A percentile compares a stretch with the other conserved stretches of the same genome.
Evolutionary conservation across 441 rosid genomes (phyloP).

Genomic region (Hypseocharis bilobata): DNA sequence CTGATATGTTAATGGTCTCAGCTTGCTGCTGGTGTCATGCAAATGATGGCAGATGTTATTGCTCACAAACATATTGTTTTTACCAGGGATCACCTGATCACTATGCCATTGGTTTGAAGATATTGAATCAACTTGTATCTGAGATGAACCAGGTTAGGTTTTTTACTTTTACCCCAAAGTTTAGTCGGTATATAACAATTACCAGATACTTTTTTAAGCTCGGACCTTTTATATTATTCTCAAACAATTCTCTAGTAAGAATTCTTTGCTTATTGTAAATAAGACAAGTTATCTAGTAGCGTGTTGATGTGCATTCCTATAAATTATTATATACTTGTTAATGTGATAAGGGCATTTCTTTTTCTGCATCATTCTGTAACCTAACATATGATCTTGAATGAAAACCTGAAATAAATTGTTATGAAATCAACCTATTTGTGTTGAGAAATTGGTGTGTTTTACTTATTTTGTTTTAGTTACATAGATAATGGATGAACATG

Average conservation of each 20-base stretch:
- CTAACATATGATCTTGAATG: neutral
- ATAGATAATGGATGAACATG: neutral
- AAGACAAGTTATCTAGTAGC: neutral
- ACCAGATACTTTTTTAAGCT: neutral
- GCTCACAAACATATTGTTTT: conserved; percentile 13
- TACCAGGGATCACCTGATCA: conserved; percentile 62
- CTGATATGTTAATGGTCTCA: neutral
- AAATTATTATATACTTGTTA: neutral
- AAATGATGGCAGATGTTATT: conserved; percentile 15
- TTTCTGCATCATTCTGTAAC: neutral
- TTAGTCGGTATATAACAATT: neutral
- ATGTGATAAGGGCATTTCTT: neutral
- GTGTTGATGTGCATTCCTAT: neutral
- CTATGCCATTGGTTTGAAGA: conserved; percentile 86
- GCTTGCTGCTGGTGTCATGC: neutral
- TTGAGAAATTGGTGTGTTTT: neutral
- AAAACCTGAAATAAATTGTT: neutral
- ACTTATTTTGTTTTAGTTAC: neutral
- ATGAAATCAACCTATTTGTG: neutral
- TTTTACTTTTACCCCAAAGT: neutral
- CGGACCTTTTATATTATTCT: neutral
- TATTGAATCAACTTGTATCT: conserved; percentile 85
- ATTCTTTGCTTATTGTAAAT: neutral
- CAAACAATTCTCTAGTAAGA: neutral
- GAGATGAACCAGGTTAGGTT: conserved; percentile 93